A percentile compares a stretch with the other conserved stretches of the same genome.
Conservation (phyloP, 2,329 filamentous ascomycete species). For the Arthrinium phaeospermum region DNA sequence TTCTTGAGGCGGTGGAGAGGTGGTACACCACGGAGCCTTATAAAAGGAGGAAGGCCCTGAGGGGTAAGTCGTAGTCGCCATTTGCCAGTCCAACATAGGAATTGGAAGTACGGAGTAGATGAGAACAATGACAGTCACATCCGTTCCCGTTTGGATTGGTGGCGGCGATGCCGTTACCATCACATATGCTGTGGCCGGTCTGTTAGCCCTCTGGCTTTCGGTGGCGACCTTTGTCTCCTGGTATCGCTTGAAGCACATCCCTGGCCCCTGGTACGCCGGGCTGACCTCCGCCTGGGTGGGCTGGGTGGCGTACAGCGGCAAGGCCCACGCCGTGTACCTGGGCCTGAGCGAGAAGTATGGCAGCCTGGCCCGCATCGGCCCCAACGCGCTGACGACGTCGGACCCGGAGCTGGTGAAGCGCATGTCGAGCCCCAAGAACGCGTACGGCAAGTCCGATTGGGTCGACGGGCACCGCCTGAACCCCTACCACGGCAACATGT, state of each 20-base stretch:
- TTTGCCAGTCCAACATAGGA: not conserved
- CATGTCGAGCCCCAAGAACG: slow-evolving; percentile 28
- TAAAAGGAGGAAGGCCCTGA: not conserved
- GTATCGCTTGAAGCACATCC: slow-evolving; percentile 30
- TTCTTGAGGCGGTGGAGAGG: not conserved
- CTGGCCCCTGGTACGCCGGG: slow-evolving; percentile 28
- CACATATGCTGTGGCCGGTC: not conserved
- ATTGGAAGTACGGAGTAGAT: not conserved
- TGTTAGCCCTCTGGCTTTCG: slow-evolving; percentile 20
- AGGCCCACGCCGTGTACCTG: slow-evolving; percentile 18
- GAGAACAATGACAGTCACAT: not conserved
- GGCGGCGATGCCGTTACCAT: not conserved
- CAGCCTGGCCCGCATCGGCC: slow-evolving; percentile 31
- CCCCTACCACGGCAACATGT: slow-evolving; percentile 28
- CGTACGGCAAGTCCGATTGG: slow-evolving; percentile 30
- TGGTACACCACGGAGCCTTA: not conserved
- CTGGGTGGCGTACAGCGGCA: slow-evolving; percentile 20
- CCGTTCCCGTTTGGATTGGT: not conserved
- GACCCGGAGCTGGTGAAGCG: slow-evolving; percentile 30
- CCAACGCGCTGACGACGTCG: slow-evolving; percentile 31
- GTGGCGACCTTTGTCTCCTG: slow-evolving; percentile 24
- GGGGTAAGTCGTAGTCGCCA: not conserved
- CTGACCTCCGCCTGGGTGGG: slow-evolving; percentile 30
- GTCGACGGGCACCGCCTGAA: slow-evolving; percentile 27
- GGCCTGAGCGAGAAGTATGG: slow-evolving; percentile 26